Base-by-base conservation (phyloP, 1,284 basidiomycete species). In the Vanrija sp. region DNA sequence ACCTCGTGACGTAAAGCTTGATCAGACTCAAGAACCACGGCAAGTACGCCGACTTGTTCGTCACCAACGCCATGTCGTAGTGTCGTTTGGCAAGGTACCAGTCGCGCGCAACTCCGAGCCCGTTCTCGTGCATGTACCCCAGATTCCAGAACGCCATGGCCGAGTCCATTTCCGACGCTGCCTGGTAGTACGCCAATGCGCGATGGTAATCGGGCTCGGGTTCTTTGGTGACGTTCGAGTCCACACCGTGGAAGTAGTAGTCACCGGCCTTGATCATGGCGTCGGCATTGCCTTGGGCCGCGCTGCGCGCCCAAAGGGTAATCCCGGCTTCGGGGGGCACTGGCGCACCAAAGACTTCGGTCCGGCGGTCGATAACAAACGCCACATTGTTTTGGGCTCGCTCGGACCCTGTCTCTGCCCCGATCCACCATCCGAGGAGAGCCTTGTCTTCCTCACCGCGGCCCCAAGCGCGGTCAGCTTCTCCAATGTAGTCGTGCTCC, bases 41-140 rank as follows among this genome's bases (percentile, higher is more conserved):
- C 28, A 97, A 78, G 72, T 91, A 93, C 0, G 93, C 92, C 46
- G 80, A 75, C 1, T 46, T 26, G 67, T 94, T 94, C 5, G 88
- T 90, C 63, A 90, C 89, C 39, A 91, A 76, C 2, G 93, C 91
- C 55, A 86, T 78, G 73, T 98, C 96, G 72, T 98, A 98, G 74
- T 95, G 88, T 28, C 96, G 83, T 76, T 98, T 99, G 0, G 96
- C 96, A 16, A 98, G 83, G 74, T 96, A 89, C 80, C 92, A 98
- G 76, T 98, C 95, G 84, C 91, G 63, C 21, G 88, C 85, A 0
- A 98, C 91, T 5, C 96, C 96, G 25, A 89, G 75, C 0, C 96
- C 96, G 66, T 92, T 89, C 78, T 98, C 95, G 73, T 98, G 97
- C 92, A 98, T 96, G 89, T 89, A 97, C 1, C 95, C 96, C 25